A percentile compares a stretch with the other conserved stretches of the same genome.
Evolutionary conservation across 2,329 filamentous ascomycete genomes (phyloP).

Genomic region (Arthrobotrys pseudoclavata): DNA sequence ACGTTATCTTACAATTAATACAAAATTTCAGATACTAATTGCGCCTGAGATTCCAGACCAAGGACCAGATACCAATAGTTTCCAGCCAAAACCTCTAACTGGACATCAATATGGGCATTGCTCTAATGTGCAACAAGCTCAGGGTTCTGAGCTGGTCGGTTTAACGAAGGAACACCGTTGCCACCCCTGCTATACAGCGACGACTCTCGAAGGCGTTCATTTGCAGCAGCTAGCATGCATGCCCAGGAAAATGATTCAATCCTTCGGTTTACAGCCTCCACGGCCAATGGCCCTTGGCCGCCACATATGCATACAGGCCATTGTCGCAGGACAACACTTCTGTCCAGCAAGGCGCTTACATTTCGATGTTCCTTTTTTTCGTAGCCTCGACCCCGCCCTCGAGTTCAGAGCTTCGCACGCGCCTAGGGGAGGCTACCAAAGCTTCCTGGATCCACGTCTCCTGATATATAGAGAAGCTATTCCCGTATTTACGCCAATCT

Average conservation of each 20-base stretch:
- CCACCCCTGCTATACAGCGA: background rate
- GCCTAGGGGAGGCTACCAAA: background rate
- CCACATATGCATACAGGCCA: background rate
- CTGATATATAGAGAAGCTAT: too few relatives aligned
- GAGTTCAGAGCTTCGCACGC: background rate
- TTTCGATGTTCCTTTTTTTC: background rate
- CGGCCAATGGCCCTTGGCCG: background rate
- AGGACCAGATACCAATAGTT: too few relatives aligned
- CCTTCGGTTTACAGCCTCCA: background rate
- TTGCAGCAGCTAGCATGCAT: background rate
- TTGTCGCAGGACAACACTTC: background rate
- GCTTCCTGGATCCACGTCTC: background rate
- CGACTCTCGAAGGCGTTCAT: background rate
- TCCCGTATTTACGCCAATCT: background rate
- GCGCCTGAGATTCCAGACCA: too few relatives aligned
- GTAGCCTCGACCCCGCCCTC: conserved; percentile 8
- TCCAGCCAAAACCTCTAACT: too few relatives aligned
- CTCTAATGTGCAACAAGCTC: too few relatives aligned
- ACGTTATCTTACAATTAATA: too few relatives aligned
- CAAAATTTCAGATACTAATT: too few relatives aligned
- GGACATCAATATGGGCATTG: too few relatives aligned
- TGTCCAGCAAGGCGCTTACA: background rate
- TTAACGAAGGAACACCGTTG: too few relatives aligned
- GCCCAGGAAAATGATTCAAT: background rate
- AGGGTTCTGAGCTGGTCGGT: too few relatives aligned